Conservation (phyloP, 352 stramenopile genomes). For the Phytophthora quininea region DNA sequence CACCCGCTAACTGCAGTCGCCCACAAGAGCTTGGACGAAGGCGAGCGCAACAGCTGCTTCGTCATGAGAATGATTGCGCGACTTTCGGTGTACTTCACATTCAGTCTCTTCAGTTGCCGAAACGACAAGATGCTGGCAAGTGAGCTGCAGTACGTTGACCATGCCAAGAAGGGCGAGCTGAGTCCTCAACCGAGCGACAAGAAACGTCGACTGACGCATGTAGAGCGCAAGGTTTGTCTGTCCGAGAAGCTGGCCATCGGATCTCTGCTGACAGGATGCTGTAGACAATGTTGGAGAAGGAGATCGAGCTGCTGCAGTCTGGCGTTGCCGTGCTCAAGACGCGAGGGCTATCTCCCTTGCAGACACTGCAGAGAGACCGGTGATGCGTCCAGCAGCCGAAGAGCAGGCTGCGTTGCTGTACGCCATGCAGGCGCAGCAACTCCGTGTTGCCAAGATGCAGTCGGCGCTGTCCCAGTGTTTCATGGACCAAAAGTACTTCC, state of each 20-base stretch:
- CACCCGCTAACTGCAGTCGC: background rate
- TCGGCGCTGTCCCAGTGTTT: conserved; percentile 27
- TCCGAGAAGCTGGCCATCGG: background rate
- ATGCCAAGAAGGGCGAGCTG: background rate
- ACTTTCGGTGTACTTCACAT: background rate
- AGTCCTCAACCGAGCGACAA: conserved; percentile 9
- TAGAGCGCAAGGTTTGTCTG: background rate
- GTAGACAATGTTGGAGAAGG: conserved; percentile 19
- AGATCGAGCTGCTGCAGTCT: conserved; percentile 29
- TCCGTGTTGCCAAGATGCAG: conserved; percentile 31
- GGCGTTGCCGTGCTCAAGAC: conserved; percentile 26
- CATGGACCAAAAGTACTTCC: background rate
- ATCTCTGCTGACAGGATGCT: too few relatives aligned
- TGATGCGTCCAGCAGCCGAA: conserved; percentile 10
- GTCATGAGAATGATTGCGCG: background rate
- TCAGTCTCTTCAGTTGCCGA: background rate
- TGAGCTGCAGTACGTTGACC: background rate
- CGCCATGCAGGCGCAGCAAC: conserved; percentile 21
- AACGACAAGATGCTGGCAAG: background rate
- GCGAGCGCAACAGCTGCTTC: background rate
- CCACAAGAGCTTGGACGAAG: too few relatives aligned
- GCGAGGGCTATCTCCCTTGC: conserved; percentile 2
- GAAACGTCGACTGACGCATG: background rate
- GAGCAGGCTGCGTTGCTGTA: conserved; percentile 15
- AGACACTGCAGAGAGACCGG: conserved; percentile 20